Base-by-base conservation (phyloP, 2,329 filamentous ascomycete species). In the Nemania sp. region DNA sequence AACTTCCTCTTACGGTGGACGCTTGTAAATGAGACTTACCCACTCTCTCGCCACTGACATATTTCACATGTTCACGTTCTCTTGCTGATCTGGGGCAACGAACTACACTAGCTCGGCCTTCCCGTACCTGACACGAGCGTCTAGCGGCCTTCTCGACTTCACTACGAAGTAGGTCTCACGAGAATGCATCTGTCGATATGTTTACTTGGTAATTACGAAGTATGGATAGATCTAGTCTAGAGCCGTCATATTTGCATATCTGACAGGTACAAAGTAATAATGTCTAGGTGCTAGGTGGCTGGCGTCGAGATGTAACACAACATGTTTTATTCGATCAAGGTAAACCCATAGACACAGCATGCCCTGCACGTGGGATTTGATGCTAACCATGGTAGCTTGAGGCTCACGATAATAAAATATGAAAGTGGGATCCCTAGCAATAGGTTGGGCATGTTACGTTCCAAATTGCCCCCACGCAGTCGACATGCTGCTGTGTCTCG, bases 1-100 rank as follows among this genome's bases (percentile, higher is more conserved):
- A 39, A 41, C 49, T 52, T 52, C 49, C 49, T 31, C 11, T 52
- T 52, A 15, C 33, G 41, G 34, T 24, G 40, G 40, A 34, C 31
- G 19, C 23, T 3, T 42, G 6, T 42, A n/a, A 20, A 24, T 17
- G 15, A 28, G 3, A 33, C 15, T 12, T 28, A 28, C 26, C 26
- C 26, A 28, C 26, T 28, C 11, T 28, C 26, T 28, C 14, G 6
- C 30, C 14, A 14, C 37, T 31, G 30, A 26, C 19, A 42, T 49
- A 28, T 43, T 30, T 44, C 22, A 15, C 22, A 43, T 36, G 47
- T 37, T n/a, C n/a, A n/a, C n/a, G n/a, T 8, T 24, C 30, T 23
- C 39, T 6, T 36, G 28, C 15, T 23, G 11, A 23, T 34, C 31
- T 34, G 15, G 15, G 15, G 24, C 14, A 14, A 34, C n/a, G n/a